Conservation (phyloP, 1,139 yeast genomes). For the Blastobotrys serpentis region DNA sequence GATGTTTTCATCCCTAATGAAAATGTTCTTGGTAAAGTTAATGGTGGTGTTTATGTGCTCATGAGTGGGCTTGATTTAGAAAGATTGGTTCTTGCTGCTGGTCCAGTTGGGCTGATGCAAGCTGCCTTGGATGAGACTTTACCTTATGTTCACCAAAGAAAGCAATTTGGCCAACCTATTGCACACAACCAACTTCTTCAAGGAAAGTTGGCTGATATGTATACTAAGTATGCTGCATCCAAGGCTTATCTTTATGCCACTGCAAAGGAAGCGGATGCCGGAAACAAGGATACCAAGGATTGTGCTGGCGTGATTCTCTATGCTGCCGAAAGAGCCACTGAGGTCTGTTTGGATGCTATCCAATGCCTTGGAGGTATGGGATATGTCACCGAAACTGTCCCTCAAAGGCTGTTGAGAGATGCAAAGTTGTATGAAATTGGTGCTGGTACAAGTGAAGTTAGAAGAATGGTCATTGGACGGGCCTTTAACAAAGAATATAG, state of each 20-base stretch:
- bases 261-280: conserved; percentile 34
- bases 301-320: conserved; percentile 39
- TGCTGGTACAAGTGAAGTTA: conserved; percentile 38
- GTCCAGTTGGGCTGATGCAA: conserved; percentile 38
- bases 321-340: conserved; percentile 39
- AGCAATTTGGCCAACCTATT: conserved; percentile 38
- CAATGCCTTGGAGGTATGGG: conserved; percentile 41
- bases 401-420: conserved; percentile 35
- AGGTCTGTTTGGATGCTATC: conserved; percentile 38
- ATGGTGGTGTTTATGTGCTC: conserved; percentile 37
- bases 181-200: conserved; percentile 38
- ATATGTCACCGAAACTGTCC: conserved; percentile 37
- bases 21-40: conserved; percentile 34
- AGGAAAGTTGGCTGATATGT: conserved; percentile 40
- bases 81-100: conserved; percentile 37
- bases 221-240: conserved; percentile 37
- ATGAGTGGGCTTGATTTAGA: conserved; percentile 38
- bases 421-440: conserved; percentile 39
- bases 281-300: conserved; percentile 34
- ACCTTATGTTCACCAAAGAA: conserved; percentile 37
- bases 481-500: conserved; percentile 35
- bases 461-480: conserved; percentile 38
- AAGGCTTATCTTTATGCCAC: conserved; percentile 34
- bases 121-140: conserved; percentile 39
- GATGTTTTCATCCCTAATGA: conserved; percentile 38